Evolutionary conservation across 129 eudicot species (phyloP), one percentile per base, ranked within the genome.

Genomic region (Silybum marianum): DNA sequence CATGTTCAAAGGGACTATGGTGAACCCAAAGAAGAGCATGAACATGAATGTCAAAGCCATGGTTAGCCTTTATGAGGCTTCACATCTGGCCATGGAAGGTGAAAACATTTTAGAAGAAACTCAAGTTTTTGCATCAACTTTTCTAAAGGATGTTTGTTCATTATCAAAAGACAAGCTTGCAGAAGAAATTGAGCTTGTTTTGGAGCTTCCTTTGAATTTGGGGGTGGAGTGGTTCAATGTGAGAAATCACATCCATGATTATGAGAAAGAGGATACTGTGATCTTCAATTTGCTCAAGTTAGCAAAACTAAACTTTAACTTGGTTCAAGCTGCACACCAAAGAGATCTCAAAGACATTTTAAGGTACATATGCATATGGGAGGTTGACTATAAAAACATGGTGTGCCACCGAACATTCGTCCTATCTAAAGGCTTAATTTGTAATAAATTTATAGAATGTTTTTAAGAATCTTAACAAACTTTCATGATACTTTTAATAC

Each of bases 21-120:
- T 82, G 5, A 58, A 62, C 4, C 38, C 30, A 6, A 75, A 5
- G 48, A 22, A 77, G 62, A 74, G 75, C 58, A 16, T 18, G 40
- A 19, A 28, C 9, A 25, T 46, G 8, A 36, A 82, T 75, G 76
- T 71, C 3, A 86, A 71, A 75, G 71, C 80, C 11, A 54, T 62
- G 77, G 42, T 83, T 21, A 81, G 74, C 70, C 69, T 86, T 28
- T 83, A 79, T 38, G 85, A 86, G 63, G 90, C 85, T 28, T 75
- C 87, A 9, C 67, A 80, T 62, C 46, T 86, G 9, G 83, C 82
- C 32, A 26, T 24, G 6, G 78, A 86, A 71, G 83, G 69, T 28
- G 90, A 86, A 75, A 30, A 75, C 51, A 70, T 83, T 60, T 51
- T 83, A 71, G 79, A 67, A 18, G 78, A 72, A 44, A 73, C 80